Evolutionary conservation across 2,329 filamentous ascomycete genomes (phyloP), one percentile per base, ranked within the genome.

Genomic region (Aureobasidium sp.): DNA sequence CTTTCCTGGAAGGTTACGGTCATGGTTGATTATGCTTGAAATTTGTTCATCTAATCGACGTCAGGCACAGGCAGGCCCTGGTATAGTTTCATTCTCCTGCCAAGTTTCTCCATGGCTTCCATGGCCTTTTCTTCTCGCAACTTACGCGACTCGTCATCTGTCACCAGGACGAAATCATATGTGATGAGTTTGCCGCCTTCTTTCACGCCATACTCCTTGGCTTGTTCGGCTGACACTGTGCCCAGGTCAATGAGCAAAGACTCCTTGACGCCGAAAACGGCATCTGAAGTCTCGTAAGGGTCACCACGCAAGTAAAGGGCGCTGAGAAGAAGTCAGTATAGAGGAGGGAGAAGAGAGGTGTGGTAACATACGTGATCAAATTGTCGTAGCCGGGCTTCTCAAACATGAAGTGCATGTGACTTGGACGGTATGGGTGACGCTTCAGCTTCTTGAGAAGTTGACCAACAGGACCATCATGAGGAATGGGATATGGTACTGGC

Each of bases 381-480:
- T 87, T 84, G 77, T 96, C 90, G 77, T 84, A 91, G 0, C 89
- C 88, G 37, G 80, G 74, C 78, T 90, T 91, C 71, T 87, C 84
- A 76, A 96, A 91, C 89, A 95, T 94, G 69, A 94, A 94, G 74
- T 94, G 90, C 80, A 93, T 83, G 73, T 94, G 90, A 23, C 86
- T 84, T 1, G 90, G 90, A 58, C 90, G 77, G 77, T 85, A 92
- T 62, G 85, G 85, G 76, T 94, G 90, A n/a, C 90, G 78, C n/a
- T 82, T 80, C 68, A 94, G 71, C 69, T 77, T 73, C 71, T 78
- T 76, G 68, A 94, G 75, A 67, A 94, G 72, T 74, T 85, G 84
- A 0, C 90, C 91, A 0, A 96, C 90, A 0, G 91, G 91, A 9
- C 89, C 90, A 74, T 96, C 90, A 68, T 90, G 81, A 1, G 90